phyloP scores from a whole-genome alignment of 371 early-diverging fungal genomes.

The Haplosporangium sp. region DNA sequence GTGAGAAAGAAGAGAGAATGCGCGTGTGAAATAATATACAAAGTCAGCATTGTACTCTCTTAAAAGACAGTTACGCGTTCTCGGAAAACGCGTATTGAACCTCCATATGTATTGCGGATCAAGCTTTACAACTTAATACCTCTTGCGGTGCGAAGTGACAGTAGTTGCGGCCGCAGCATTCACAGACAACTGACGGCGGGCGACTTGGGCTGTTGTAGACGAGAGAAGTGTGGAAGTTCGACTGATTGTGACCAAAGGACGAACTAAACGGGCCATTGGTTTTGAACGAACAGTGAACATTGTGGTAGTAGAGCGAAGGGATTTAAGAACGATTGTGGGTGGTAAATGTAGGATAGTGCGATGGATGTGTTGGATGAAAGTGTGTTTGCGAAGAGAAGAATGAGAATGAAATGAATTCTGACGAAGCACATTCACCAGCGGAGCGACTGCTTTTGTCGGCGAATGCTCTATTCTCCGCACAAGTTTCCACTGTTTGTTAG shows the following conservation, averaged over 20 bases:
- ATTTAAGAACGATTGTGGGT: not conserved
- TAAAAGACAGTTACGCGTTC: not conserved
- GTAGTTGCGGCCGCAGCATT: slow-evolving; percentile 41
- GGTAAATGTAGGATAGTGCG: not conserved
- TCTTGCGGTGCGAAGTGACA: slow-evolving; percentile 41
- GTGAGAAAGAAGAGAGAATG: not conserved
- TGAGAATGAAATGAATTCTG: not conserved
- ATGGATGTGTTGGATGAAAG: not conserved
- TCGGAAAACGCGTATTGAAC: not conserved
- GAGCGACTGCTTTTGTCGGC: no score
- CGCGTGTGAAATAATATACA: not conserved
- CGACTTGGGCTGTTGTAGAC: slow-evolving; percentile 16
- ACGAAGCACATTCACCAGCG: no score
- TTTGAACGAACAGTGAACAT: slow-evolving; percentile 56
- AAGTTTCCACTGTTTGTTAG: no score
- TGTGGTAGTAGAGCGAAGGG: slow-evolving; percentile 8
- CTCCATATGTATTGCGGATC: not conserved
- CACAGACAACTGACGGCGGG: slow-evolving; percentile 45
- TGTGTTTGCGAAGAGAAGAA: not conserved
- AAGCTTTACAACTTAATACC: slow-evolving; percentile 11
- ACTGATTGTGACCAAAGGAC: slow-evolving; percentile 41
- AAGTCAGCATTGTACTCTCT: not conserved
- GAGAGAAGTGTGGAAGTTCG: slow-evolving; percentile 25
- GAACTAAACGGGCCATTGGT: slow-evolving; percentile 40
- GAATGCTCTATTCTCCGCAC: no score